Percentiles rank a stretch among this genome's conserved stretches.
These are phyloP conservation scores for Macrophomina phaseolina DNA, from an alignment of 2,329 filamentous ascomycete genomes.

Conservation along the genomic window DNA sequence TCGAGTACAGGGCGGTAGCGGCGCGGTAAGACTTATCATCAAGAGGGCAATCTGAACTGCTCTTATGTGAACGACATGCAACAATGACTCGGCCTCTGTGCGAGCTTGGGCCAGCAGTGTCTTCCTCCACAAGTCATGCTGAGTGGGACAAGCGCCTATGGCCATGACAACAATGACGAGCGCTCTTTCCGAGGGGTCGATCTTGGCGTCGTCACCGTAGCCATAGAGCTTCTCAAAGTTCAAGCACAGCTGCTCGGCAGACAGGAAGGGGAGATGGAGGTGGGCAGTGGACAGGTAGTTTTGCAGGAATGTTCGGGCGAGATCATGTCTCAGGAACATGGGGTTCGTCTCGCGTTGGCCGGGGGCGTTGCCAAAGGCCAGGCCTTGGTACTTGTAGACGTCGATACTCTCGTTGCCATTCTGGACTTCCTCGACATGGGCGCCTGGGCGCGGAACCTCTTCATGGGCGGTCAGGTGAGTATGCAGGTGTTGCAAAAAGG, in stretches of 20 bases:
- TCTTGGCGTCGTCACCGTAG: slow-evolving; percentile 19
- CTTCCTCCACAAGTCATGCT: slow-evolving; percentile 19
- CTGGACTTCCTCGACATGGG: slow-evolving; percentile 24
- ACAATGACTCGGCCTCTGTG: slow-evolving; percentile 15
- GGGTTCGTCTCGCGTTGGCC: slow-evolving; percentile 23
- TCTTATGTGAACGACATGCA: slow-evolving; percentile 24
- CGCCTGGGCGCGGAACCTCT: slow-evolving; percentile 10
- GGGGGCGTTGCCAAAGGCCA: slow-evolving; percentile 24
- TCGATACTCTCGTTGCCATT: slow-evolving; percentile 26
- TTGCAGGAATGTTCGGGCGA: slow-evolving; percentile 24
- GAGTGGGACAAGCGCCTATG: slow-evolving; percentile 23
- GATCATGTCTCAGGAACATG: slow-evolving; percentile 24
- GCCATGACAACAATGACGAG: slow-evolving; percentile 25
- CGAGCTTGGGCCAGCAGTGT: slow-evolving; percentile 19
- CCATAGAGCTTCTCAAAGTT: slow-evolving; percentile 26
- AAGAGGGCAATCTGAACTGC: slow-evolving; percentile 22
- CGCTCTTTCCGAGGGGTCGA: slow-evolving; percentile 23
- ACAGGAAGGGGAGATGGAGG: slow-evolving; percentile 14
- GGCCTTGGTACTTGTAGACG: slow-evolving; percentile 28
- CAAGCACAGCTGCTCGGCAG: slow-evolving; percentile 16
- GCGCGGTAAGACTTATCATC: slow-evolving; percentile 21
- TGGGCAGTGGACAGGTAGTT: slow-evolving; percentile 23
- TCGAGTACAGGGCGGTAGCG: too few species aligned
- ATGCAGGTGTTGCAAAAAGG: slow-evolving; percentile 27
- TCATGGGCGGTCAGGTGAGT: slow-evolving; percentile 24